Evolutionary conservation across 345 rosid species (phyloP), one percentile per base, ranked within the genome.

Genomic region (Linum lewisii): DNA sequence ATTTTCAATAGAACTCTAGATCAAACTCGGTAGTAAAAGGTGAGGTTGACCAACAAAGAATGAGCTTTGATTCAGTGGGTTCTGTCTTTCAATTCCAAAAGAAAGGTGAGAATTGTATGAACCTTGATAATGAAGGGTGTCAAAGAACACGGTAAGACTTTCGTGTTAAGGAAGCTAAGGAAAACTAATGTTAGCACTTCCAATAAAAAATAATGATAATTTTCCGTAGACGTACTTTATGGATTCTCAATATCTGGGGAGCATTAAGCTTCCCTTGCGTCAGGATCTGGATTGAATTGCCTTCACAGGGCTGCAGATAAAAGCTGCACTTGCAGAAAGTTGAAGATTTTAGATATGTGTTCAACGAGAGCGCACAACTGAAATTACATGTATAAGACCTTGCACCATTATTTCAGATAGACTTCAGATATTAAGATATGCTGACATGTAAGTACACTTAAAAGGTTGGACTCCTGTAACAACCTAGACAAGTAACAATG

Each of bases 261-360:
- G 99, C 99, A 76, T 93, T 94, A 49, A 94, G 79, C 72, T 94
- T 94, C 76, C 99, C 99, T 67, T 87, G 95, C 20, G 97, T 87
- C 67, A 84, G 82, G 62, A 90, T 86, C 78, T 87, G 96, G 59
- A 75, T 75, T 59, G 84, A 49, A 18, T 96, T 84, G 51, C 96
- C 99, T 81, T 90, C 97, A 69, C 82, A 85, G 44, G 96, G 90
- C 65, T 84, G 96, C 71, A 94, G 82, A 79, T 76, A 94, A 83
- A 94, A 94, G 79, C 99, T 90, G 75, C 87, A 94, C 75, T 97
- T 94, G 89, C 24, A 70, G 32, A 73, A 72, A 65, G 47, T 20
- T 49, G 64, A 57, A 29, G 7, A 29, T 29, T 22, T 61, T 56
- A 6, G 8, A 22, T 34, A 18, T 24, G 36, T 6, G 42, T 42